Evolutionary conservation across 805 yeast species (phyloP).

Genomic region (Lachancea cidri): DNA sequence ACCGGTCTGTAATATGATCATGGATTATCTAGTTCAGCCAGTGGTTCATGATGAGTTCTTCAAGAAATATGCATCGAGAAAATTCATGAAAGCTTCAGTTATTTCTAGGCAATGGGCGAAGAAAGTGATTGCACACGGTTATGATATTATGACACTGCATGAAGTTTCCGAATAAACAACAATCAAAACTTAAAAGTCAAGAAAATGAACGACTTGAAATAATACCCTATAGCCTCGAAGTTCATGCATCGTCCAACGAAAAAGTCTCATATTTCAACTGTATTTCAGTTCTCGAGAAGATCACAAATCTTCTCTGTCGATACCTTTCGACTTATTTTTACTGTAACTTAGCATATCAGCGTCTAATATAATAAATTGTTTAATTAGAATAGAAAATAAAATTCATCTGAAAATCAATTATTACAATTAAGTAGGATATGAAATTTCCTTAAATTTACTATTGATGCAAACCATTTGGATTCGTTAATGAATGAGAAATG

Average conservation of each 20-base stretch:
- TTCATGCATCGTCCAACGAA: background rate
- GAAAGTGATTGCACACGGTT: slow-evolving; percentile 38
- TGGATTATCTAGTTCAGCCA: slow-evolving; percentile 73
- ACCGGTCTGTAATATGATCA: slow-evolving; percentile 67
- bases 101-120: slow-evolving; percentile 82
- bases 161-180: slow-evolving; percentile 17
- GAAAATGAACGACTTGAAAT: background rate
- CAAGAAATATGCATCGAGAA: slow-evolving; percentile 85
- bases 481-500: slow-evolving; percentile 1
- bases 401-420: background rate
- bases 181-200: background rate
- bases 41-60: slow-evolving; percentile 89
- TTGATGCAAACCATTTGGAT: background rate
- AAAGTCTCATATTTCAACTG: background rate
- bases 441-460: background rate
- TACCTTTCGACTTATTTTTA: slow-evolving; percentile 1
- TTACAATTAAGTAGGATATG: background rate
- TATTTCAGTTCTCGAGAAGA: background rate
- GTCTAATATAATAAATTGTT: slow-evolving; percentile 3
- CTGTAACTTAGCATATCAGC: slow-evolving; percentile 8
- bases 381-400: slow-evolving; percentile 3
- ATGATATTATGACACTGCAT: slow-evolving; percentile 37
- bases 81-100: slow-evolving; percentile 80
- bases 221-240: background rate
- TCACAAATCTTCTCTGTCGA: slow-evolving; percentile 1